These are phyloP conservation scores for Scalesia atractyloides DNA, from an alignment of 129 eudicot species.

Conservation along the genomic window DNA sequence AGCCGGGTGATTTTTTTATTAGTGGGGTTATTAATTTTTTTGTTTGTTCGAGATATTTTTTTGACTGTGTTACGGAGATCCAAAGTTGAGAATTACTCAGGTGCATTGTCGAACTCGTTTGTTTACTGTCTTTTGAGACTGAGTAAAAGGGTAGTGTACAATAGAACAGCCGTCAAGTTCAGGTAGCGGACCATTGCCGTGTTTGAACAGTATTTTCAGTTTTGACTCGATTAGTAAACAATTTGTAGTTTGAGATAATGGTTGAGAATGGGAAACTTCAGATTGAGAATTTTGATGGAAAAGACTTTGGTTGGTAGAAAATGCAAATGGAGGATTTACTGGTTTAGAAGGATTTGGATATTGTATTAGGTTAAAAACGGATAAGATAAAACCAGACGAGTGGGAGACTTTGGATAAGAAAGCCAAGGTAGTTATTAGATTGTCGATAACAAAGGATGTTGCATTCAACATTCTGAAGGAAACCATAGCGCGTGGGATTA, in stretches of 20 bases:
- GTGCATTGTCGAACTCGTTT: not conserved
- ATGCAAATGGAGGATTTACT: not conserved
- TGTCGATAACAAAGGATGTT: not conserved
- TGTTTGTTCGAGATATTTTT: too few relatives aligned
- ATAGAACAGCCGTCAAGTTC: not conserved
- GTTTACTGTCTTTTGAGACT: not conserved
- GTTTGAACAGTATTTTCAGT: too few relatives aligned
- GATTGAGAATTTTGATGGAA: too few relatives aligned
- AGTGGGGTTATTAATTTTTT: too few relatives aligned
- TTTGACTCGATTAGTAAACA: too few relatives aligned
- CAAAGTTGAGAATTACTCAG: not conserved
- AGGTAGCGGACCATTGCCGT: too few relatives aligned
- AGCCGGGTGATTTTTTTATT: too few relatives aligned
- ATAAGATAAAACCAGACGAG: not conserved
- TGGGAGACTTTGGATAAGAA: not conserved
- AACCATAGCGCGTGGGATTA: not conserved
- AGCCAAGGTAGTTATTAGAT: not conserved
- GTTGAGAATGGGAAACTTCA: too few relatives aligned
- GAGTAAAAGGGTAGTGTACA: not conserved
- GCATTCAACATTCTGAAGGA: not conserved
- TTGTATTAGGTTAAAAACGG: too few relatives aligned
- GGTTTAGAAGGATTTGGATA: too few relatives aligned
- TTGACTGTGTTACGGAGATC: not conserved
- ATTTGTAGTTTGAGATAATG: too few relatives aligned
- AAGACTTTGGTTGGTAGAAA: not conserved